phyloP scores from a whole-genome alignment of 768 basidiomycete genomes.

The Ramaria sp. region DNA sequence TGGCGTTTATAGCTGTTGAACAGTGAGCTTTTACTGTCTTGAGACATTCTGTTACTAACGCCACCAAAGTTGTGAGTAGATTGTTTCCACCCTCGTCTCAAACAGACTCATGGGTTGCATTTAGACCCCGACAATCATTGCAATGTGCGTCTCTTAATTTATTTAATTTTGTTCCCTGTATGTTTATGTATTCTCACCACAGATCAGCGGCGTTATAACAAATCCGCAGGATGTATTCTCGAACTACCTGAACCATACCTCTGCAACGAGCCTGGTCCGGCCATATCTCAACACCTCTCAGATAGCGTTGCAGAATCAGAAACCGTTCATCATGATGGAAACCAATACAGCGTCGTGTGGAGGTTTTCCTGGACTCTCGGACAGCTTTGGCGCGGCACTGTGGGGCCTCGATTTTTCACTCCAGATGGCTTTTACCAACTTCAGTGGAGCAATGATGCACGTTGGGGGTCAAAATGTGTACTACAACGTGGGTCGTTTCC shows the following conservation, averaged over 20 bases:
- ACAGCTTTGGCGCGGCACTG: slow-evolving; percentile 49
- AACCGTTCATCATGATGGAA: slow-evolving; percentile 56
- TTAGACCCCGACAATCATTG: slow-evolving; percentile 4
- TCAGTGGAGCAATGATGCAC: slow-evolving; percentile 39
- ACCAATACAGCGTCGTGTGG: slow-evolving; percentile 50
- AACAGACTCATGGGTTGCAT: not conserved
- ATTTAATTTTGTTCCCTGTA: slow-evolving; percentile 19
- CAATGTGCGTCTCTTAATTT: not conserved
- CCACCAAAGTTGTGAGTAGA: not conserved
- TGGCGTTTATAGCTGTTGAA: slow-evolving; percentile 43
- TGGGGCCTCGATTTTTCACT: slow-evolving; percentile 56
- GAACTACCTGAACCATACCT: slow-evolving; percentile 48
- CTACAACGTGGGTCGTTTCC: slow-evolving; percentile 45
- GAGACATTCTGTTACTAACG: not conserved
- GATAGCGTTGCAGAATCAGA: slow-evolving; percentile 28
- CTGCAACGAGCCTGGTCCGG: slow-evolving; percentile 36
- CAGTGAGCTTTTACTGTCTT: slow-evolving; percentile 25
- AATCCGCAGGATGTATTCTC: slow-evolving; percentile 18
- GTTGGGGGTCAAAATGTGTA: slow-evolving; percentile 54
- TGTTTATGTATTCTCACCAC: slow-evolving; percentile 30
- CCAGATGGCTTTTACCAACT: slow-evolving; percentile 47
- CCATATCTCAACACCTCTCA: slow-evolving; percentile 40
- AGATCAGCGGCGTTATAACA: slow-evolving; percentile 22
- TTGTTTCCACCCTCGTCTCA: not conserved
- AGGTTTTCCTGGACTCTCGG: slow-evolving; percentile 41